Evolutionary conservation across 2,329 filamentous ascomycete genomes (phyloP), one percentile per base, ranked within the genome.

Genomic region (Alternaria angustiovoidea): DNA sequence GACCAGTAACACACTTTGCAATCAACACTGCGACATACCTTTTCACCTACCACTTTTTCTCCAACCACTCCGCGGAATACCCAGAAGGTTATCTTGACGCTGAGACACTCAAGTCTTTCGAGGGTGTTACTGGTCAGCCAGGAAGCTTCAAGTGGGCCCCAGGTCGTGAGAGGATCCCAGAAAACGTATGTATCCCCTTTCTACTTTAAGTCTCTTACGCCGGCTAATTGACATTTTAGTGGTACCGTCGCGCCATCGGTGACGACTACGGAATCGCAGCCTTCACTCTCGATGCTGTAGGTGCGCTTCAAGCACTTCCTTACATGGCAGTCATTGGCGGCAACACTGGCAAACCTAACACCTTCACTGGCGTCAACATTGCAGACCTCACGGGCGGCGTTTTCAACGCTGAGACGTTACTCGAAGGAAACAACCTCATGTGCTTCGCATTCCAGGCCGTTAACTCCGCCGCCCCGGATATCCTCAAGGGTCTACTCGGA

Each of bases 41-140:
- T 22, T 59, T 59, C 43, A 59, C 56, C 16, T 59, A 54, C 43
- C 51, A 53, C 51, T 67, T 67, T 47, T 67, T 70, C 56, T 61
- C 67, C 20, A 73, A 70, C 32, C 65, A 69, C 47, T 66, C 61
- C 24, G 63, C 62, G 4, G 66, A 70, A 54, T 61, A 66, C 7
- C 68, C 68, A 9, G 63, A 61, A 11, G 68, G 68, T n/a, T 62
- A 61, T 22, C 62, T 70, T 2, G 62, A 62, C 2, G 66, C 62
- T 6, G 63, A 68, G 18, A 64, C 63, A 1, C 57, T 70, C 1
- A 70, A 68, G 56, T 57, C 54, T 18, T 70, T 70, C 38, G 64
- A 66, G 20, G 66, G 59, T 4, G 67, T 70, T 5, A 64, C 62
- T 30, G 67, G 67, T 6, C 56, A 67, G 4, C 63, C 62, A 7